These are phyloP conservation scores for Aspergillus fumigatiaffinis DNA, from an alignment of 2,329 filamentous ascomycete species.

Conservation along the genomic window DNA sequence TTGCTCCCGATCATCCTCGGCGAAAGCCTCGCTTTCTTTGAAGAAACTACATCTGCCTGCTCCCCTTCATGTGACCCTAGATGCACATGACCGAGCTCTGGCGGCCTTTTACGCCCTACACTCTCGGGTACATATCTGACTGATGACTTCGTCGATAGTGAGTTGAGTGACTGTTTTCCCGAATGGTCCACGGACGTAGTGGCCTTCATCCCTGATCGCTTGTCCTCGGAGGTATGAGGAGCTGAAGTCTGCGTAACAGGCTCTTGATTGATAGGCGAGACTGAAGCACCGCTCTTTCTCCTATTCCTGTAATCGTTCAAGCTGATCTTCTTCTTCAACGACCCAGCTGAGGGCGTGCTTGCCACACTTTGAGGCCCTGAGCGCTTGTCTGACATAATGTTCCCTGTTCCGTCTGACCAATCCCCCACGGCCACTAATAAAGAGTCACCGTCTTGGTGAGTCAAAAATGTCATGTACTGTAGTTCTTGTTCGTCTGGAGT, in stretches of 20 bases:
- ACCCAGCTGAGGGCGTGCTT: conserved; percentile 39
- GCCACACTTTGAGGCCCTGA: conserved; percentile 35
- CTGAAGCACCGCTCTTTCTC: conserved; percentile 34
- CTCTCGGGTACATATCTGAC: conserved; percentile 13
- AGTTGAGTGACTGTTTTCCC: conserved; percentile 10
- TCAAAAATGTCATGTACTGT: conserved; percentile 61
- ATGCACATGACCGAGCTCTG: conserved; percentile 19
- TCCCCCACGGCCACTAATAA: conserved; percentile 51
- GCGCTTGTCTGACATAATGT: conserved; percentile 41
- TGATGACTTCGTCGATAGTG: conserved; percentile 10
- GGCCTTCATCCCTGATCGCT: conserved; percentile 17
- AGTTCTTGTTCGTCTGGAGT: conserved; percentile 52
- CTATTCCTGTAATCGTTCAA: conserved; percentile 60
- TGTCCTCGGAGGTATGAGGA: conserved; percentile 15
- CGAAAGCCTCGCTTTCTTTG: conserved; percentile 41
- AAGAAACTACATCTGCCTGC: conserved; percentile 23
- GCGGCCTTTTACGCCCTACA: conserved; percentile 25
- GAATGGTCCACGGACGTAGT: conserved; percentile 13
- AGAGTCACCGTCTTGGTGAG: conserved; percentile 53
- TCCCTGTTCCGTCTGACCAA: conserved; percentile 49
- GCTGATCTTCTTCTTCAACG: conserved; percentile 59
- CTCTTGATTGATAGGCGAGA: conserved; percentile 24
- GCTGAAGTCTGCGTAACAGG: conserved; percentile 14
- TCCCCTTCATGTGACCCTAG: conserved; percentile 12
- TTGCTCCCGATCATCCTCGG: conserved; percentile 29